A percentile compares a stretch with the other conserved stretches of the same genome.
Evolutionary conservation across 768 basidiomycete genomes (phyloP).

Genomic region (Phlebiopsis gigantea): DNA sequence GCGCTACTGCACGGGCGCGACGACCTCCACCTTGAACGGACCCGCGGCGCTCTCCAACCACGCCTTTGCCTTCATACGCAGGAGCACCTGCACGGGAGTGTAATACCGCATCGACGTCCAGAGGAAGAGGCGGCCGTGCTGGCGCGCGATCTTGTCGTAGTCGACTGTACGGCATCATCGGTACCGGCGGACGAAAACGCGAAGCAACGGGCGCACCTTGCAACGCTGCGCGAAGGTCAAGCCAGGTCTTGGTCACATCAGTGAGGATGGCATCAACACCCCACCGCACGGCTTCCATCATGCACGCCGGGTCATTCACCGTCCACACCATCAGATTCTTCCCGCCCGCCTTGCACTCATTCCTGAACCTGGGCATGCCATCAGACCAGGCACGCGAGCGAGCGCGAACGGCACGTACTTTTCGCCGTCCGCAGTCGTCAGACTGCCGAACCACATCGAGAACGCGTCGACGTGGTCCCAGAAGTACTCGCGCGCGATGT

Average conservation of each 20-base stretch:
- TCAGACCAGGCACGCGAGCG: background rate
- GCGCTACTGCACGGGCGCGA: background rate
- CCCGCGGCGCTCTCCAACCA: slow-evolving; percentile 44
- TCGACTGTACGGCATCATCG: slow-evolving; percentile 53
- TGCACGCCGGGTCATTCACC: slow-evolving; percentile 82
- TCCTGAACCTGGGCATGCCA: slow-evolving; percentile 54
- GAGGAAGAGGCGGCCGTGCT: slow-evolving; percentile 63
- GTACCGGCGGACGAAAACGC: too few relatives aligned
- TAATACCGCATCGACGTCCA: slow-evolving; percentile 61
- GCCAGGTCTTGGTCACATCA: slow-evolving; percentile 36
- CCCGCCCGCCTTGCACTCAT: slow-evolving; percentile 70
- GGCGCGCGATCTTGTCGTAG: slow-evolving; percentile 58
- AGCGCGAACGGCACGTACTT: slow-evolving; percentile 36
- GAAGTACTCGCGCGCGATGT: slow-evolving; percentile 79
- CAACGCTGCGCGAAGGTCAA: slow-evolving; percentile 31
- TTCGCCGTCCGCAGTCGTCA: slow-evolving; percentile 71
- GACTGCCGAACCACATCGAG: slow-evolving; percentile 70
- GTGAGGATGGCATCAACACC: slow-evolving; percentile 40
- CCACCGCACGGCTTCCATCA: slow-evolving; percentile 80
- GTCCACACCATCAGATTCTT: slow-evolving; percentile 96
- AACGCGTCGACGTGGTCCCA: slow-evolving; percentile 86
- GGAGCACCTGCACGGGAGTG: slow-evolving; percentile 33
- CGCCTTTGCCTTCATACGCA: slow-evolving; percentile 68
- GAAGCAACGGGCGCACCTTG: slow-evolving; percentile 15
- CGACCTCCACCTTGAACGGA: slow-evolving; percentile 7